phyloP scores from a whole-genome alignment of 1,284 basidiomycete species.

The Ceratobasidium sp. region DNA sequence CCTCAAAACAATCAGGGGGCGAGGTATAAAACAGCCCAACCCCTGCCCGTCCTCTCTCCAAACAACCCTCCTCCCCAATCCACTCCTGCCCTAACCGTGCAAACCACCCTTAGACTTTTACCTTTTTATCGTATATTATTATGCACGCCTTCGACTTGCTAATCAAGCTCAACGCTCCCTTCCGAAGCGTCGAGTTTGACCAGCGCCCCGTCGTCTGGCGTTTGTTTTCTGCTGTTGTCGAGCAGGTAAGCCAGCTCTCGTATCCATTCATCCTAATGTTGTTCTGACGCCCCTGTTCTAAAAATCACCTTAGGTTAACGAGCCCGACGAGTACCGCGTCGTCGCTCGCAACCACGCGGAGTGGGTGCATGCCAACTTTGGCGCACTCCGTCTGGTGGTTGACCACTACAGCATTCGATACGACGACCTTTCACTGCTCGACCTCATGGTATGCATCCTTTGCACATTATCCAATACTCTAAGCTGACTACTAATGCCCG shows the following conservation, averaged over 20 bases:
- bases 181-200: constrained; percentile 4
- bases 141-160: constrained; percentile 31
- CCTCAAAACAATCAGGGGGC: not conserved
- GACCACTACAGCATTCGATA: constrained; percentile 7
- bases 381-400: not conserved
- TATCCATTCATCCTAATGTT: too few relatives aligned
- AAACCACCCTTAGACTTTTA: not conserved
- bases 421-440: constrained; percentile 12
- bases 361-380: constrained; percentile 11
- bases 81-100: not conserved
- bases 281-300: too few relatives aligned
- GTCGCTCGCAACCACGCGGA: constrained; percentile 6
- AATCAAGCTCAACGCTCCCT: constrained; percentile 19
- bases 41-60: not conserved
- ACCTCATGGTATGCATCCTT: not conserved
- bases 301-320: not conserved
- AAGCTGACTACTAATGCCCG: not conserved
- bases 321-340: not conserved
- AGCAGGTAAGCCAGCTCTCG: not conserved
- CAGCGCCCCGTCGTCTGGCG: constrained; percentile 13
- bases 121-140: not conserved
- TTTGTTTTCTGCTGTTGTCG: not conserved
- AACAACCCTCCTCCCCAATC: not conserved
- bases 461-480: not conserved
- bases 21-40: not conserved